Conservation (phyloP, 352 stramenopile genomes). For the Globisporangium rhizosaccharum region DNA sequence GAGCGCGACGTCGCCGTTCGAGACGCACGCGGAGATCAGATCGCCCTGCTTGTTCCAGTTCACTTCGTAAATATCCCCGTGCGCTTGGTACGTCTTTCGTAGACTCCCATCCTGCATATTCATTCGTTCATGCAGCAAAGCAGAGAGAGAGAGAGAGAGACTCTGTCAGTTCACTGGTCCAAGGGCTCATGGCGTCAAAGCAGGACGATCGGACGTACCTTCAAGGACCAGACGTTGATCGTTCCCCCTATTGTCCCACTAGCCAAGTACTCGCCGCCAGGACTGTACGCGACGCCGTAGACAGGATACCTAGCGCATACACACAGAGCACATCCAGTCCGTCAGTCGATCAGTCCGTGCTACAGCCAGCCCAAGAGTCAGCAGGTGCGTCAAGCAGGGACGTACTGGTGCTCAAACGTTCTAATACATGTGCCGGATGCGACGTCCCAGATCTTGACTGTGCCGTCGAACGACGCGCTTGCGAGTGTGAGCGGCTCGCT, state of each 20-base stretch:
- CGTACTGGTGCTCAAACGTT: conserved; percentile 92
- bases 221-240: conserved; percentile 97
- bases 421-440: conserved; percentile 86
- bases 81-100: conserved; percentile 86
- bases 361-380: background rate
- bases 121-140: background rate
- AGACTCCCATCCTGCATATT: conserved; percentile 56
- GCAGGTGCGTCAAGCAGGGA: conserved; percentile 33
- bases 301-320: conserved; percentile 55
- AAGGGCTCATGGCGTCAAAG: background rate
- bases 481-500: conserved; percentile 80
- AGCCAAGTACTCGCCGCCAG: conserved; percentile 91
- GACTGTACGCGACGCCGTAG: conserved; percentile 86
- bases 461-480: conserved; percentile 95
- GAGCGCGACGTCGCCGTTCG: conserved; percentile 81
- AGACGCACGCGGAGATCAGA: conserved; percentile 84
- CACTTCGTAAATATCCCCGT: conserved; percentile 98
- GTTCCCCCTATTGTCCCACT: conserved; percentile 95
- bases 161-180: background rate
- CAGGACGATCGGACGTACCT: conserved; percentile 47
- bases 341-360: background rate
- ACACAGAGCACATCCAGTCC: conserved; percentile 14
- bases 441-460: conserved; percentile 93
- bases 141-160: background rate
- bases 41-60: conserved; percentile 93